These are phyloP conservation scores for Thelonectria olida DNA, from an alignment of 2,329 filamentous ascomycete species.

Conservation along the genomic window DNA sequence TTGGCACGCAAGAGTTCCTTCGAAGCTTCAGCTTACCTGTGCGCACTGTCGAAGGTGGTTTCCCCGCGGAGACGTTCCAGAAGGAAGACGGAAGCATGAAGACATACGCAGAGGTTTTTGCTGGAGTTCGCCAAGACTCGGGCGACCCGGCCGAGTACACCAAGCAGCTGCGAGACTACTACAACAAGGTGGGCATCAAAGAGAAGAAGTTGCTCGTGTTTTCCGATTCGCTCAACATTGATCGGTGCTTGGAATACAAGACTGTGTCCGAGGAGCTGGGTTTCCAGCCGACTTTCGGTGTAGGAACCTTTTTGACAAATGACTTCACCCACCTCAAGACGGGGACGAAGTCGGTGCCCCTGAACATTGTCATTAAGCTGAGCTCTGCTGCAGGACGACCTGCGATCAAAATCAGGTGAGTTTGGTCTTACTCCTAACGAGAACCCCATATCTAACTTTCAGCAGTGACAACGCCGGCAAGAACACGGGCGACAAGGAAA, in stretches of 20 bases:
- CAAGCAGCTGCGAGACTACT: conserved; percentile 82
- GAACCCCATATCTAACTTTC: conserved; percentile 22
- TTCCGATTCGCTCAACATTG: conserved; percentile 92
- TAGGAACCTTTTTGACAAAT: conserved; percentile 96
- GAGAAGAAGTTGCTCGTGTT: conserved; percentile 92
- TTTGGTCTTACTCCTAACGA: background rate
- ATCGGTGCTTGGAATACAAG: conserved; percentile 92
- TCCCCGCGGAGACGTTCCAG: conserved; percentile 52
- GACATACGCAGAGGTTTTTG: conserved; percentile 84
- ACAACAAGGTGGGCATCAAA: conserved; percentile 76
- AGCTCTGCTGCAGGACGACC: conserved; percentile 82
- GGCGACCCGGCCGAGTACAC: conserved; percentile 86
- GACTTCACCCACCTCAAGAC: conserved; percentile 81
- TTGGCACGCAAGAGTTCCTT: conserved; percentile 90
- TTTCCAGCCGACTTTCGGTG: conserved; percentile 89
- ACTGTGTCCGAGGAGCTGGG: conserved; percentile 79
- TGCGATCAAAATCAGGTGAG: conserved; percentile 85
- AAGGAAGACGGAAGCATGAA: conserved; percentile 53
- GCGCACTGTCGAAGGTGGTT: conserved; percentile 54
- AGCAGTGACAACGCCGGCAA: conserved; percentile 83
- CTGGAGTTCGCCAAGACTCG: conserved; percentile 88
- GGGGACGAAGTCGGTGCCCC: conserved; percentile 83
- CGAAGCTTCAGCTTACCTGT: conserved; percentile 79
- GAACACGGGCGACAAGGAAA: conserved; percentile 87
- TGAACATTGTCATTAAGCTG: conserved; percentile 99